These are phyloP conservation scores for Paecilomyces formosus DNA, from an alignment of 2,329 filamentous ascomycete genomes.

Conservation along the genomic window DNA sequence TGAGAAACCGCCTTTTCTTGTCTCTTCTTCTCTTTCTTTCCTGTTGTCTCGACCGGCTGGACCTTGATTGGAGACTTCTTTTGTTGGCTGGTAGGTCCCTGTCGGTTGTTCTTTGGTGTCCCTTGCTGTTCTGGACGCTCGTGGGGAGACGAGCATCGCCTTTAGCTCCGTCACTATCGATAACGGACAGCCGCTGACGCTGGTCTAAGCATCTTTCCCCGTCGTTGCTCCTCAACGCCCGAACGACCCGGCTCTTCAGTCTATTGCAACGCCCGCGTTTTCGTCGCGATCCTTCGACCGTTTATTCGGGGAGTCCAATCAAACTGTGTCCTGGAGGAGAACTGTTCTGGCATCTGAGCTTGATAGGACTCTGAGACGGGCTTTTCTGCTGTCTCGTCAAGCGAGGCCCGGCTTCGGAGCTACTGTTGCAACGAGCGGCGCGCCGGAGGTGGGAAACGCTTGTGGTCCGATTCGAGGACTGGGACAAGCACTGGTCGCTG, in stretches of 20 bases:
- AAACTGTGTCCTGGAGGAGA: not conserved
- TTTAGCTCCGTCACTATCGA: conserved; percentile 1
- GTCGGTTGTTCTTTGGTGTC: not conserved
- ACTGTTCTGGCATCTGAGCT: not conserved
- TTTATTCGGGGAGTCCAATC: not conserved
- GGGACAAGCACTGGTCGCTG: not conserved
- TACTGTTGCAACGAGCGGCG: not conserved
- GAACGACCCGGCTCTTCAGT: not conserved
- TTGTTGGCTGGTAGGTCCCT: not conserved
- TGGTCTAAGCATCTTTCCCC: not conserved
- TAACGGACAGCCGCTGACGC: not conserved
- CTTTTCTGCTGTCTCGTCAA: not conserved
- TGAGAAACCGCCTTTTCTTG: not conserved
- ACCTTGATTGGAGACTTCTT: not conserved
- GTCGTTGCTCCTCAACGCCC: not conserved
- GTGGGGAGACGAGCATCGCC: not conserved
- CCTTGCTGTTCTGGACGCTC: not conserved
- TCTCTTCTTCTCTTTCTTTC: not conserved
- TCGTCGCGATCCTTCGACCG: not conserved
- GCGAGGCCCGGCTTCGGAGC: not conserved
- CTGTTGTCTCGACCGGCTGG: not conserved
- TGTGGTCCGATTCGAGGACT: not conserved
- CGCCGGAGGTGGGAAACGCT: not conserved
- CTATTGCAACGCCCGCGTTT: not conserved
- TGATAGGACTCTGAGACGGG: not conserved